Percentiles rank a stretch among this genome's conserved stretches.
phyloP scores from a whole-genome alignment of 306 rosid species.

The Aeschynomene evenia region DNA sequence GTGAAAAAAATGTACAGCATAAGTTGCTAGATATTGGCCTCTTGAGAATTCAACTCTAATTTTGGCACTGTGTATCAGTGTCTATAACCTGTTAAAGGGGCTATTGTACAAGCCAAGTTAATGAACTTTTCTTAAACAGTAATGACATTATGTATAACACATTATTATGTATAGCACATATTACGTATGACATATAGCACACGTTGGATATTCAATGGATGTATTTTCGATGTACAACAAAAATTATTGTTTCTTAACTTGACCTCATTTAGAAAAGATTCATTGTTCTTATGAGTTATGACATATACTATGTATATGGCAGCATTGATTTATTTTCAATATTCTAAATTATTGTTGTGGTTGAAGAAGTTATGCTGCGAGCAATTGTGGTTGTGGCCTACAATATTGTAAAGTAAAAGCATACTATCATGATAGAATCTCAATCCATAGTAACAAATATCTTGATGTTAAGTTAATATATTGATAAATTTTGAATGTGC shows the following conservation, averaged over 20 bases:
- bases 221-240: no score
- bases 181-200: no score
- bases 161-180: no score
- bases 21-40: constrained; percentile 30
- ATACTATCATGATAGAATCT: not conserved
- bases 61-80: constrained; percentile 8
- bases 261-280: not conserved
- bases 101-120: constrained; percentile 30
- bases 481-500: not conserved
- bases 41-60: constrained; percentile 18
- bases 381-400: no score
- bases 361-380: no score
- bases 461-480: not conserved
- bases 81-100: not conserved
- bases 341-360: no score
- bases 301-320: no score
- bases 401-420: not conserved
- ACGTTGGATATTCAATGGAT: no score
- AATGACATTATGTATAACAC: no score
- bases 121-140: constrained; percentile 17
- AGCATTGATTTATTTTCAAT: no score
- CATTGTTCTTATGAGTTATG: no score
- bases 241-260: constrained; percentile 13
- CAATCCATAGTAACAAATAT: not conserved
- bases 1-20: constrained; percentile 56